phyloP scores from a whole-genome alignment of 805 yeast genomes.

The Candida jianshihensis region DNA sequence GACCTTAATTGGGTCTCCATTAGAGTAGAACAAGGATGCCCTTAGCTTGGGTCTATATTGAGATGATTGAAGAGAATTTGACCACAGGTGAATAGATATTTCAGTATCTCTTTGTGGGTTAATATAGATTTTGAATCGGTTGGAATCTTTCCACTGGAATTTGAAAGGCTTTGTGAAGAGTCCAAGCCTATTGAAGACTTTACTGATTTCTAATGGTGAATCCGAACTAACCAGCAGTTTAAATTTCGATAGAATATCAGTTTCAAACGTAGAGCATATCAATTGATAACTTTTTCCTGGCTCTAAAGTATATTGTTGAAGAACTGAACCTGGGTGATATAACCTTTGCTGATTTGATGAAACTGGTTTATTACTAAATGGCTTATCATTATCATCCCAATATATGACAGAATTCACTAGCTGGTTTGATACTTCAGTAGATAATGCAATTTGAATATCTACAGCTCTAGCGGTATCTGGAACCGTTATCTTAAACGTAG shows the following conservation, averaged over 20 bases:
- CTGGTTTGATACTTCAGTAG: constrained; percentile 19
- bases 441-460: constrained; percentile 12
- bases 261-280: constrained; percentile 40
- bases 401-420: constrained; percentile 39
- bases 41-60: constrained; percentile 40
- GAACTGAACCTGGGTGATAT: constrained; percentile 24
- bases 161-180: constrained; percentile 23
- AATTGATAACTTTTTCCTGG: constrained; percentile 36
- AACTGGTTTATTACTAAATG: constrained; percentile 26
- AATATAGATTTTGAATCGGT: constrained; percentile 31
- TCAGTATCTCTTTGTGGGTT: constrained; percentile 13
- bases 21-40: constrained; percentile 33
- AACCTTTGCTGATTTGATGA: constrained; percentile 28
- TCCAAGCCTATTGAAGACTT: constrained; percentile 28
- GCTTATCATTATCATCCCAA: constrained; percentile 25
- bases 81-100: constrained; percentile 15
- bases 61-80: constrained; percentile 3
- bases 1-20: constrained; percentile 25
- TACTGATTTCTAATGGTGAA: constrained; percentile 6
- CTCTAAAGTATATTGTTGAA: constrained; percentile 18
- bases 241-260: constrained; percentile 25
- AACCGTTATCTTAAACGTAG: constrained; percentile 39
- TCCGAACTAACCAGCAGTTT: constrained; percentile 26
- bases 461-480: constrained; percentile 17
- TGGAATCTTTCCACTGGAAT: constrained; percentile 34